Percentiles rank a stretch among this genome's conserved stretches.
These are phyloP conservation scores for Thalassiosira pacifica DNA, from an alignment of 352 stramenopile species.

Conservation along the genomic window DNA sequence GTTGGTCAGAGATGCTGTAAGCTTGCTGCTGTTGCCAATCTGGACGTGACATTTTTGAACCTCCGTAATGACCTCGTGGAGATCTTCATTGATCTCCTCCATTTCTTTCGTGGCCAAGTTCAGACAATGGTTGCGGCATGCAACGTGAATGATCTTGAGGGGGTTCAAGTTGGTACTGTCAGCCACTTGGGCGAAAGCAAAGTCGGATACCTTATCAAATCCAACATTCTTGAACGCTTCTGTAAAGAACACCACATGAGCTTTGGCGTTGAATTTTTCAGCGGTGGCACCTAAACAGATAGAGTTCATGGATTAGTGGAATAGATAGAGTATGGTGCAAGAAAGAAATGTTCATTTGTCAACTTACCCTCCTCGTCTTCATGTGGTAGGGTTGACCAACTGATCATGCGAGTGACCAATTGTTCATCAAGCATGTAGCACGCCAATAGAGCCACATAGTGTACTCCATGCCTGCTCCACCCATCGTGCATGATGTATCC, in stretches of 20 bases:
- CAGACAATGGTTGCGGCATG: background rate
- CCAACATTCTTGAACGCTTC: constrained; percentile 1
- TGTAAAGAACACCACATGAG: constrained; percentile 1
- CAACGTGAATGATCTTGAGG: background rate
- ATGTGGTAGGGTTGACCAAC: background rate
- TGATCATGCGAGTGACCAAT: background rate
- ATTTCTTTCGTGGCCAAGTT: background rate
- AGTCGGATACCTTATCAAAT: background rate
- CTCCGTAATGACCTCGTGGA: background rate
- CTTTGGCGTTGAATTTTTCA: constrained; percentile 15
- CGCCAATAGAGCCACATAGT: constrained; percentile 15
- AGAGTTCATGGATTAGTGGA: constrained; percentile 4
- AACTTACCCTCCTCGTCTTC: background rate
- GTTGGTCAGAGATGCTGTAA: background rate
- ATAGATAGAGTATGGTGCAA: background rate
- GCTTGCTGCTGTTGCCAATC: background rate
- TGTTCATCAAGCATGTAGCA: background rate
- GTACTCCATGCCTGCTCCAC: constrained; percentile 6
- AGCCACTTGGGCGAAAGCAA: constrained; percentile 14
- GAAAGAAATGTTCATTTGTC: too few species aligned
- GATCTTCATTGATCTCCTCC: background rate
- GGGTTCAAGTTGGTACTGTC: constrained; percentile 7
- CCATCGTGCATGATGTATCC: constrained; percentile 14
- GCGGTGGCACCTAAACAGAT: background rate
- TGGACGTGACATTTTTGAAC: background rate